Evolutionary conservation across 2,329 filamentous ascomycete species (phyloP).

Genomic region (Ceratocystis cubensis): DNA sequence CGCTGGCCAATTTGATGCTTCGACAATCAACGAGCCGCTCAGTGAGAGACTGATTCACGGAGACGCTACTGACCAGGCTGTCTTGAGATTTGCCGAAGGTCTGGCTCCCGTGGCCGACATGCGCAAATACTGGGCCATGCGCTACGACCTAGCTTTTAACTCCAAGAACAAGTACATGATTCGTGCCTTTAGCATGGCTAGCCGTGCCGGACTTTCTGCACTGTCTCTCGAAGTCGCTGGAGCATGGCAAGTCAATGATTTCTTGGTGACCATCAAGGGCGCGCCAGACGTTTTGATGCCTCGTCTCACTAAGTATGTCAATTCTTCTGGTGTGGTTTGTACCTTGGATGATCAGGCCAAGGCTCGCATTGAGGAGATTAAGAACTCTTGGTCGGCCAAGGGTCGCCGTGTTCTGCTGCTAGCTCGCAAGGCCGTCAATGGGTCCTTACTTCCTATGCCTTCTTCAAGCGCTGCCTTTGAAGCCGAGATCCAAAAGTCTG

Average conservation of each 20-base stretch:
- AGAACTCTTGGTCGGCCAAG: slow-evolving; percentile 79
- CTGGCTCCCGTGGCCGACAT: slow-evolving; percentile 64
- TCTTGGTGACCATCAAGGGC: slow-evolving; percentile 65
- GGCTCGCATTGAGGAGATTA: slow-evolving; percentile 60
- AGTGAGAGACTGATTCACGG: slow-evolving; percentile 68
- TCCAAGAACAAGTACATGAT: slow-evolving; percentile 22
- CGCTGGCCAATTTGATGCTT: slow-evolving; percentile 52
- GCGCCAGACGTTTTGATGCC: slow-evolving; percentile 93
- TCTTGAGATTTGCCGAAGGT: slow-evolving; percentile 86
- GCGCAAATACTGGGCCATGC: slow-evolving; percentile 42
- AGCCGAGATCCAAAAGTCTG: slow-evolving; percentile 65
- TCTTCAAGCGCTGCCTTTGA: slow-evolving; percentile 78
- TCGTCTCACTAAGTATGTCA: slow-evolving; percentile 69
- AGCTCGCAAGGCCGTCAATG: slow-evolving; percentile 68
- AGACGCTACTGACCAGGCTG: slow-evolving; percentile 87
- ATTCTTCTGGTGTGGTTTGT: slow-evolving; percentile 64
- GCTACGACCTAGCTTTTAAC: slow-evolving; percentile 64
- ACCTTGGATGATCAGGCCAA: slow-evolving; percentile 56
- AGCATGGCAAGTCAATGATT: slow-evolving; percentile 94
- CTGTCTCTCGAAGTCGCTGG: slow-evolving; percentile 94
- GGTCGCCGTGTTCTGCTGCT: slow-evolving; percentile 91
- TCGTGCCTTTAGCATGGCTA: slow-evolving; percentile 67
- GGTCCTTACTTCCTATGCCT: slow-evolving; percentile 53
- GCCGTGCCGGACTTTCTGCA: slow-evolving; percentile 69
- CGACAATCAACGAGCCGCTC: slow-evolving; percentile 63